Conservation (phyloP, 2,329 filamentous ascomycete genomes). For the Clonostachys sp. region DNA sequence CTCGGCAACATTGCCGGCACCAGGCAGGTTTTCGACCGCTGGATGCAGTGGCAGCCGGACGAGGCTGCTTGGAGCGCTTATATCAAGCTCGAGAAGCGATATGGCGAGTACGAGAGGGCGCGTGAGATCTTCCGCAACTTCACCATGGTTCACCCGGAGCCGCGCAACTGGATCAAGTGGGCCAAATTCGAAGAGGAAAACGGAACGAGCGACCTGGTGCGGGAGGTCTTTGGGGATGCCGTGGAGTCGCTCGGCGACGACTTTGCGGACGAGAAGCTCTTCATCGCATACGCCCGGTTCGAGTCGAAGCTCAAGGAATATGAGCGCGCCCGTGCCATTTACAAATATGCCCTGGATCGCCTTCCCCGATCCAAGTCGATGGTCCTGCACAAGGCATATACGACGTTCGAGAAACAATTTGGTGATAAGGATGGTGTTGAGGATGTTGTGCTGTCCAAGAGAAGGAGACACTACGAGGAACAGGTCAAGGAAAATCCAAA, state of each 20-base stretch:
- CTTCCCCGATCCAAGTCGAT: constrained; percentile 83
- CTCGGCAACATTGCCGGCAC: constrained; percentile 90
- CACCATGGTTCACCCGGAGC: constrained; percentile 88
- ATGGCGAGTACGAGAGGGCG: constrained; percentile 87
- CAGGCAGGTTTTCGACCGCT: constrained; percentile 90
- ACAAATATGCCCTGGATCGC: constrained; percentile 92
- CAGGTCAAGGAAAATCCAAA: constrained; percentile 90
- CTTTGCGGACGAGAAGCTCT: constrained; percentile 92
- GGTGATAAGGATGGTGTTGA: constrained; percentile 91
- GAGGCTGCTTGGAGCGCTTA: constrained; percentile 94
- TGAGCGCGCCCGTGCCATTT: constrained; percentile 89
- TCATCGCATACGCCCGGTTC: constrained; percentile 92
- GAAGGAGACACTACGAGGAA: constrained; percentile 89
- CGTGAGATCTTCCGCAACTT: constrained; percentile 86
- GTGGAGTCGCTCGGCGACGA: constrained; percentile 90
- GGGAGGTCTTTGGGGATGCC: constrained; percentile 85
- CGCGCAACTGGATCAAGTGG: constrained; percentile 98
- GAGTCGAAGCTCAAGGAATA: constrained; percentile 94
- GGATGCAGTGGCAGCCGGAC: constrained; percentile 98
- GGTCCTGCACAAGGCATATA: constrained; percentile 87
- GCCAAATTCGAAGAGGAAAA: constrained; percentile 94
- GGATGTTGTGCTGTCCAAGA: constrained; percentile 91
- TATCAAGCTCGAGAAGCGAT: constrained; percentile 95
- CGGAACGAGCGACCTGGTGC: constrained; percentile 84
- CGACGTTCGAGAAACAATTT: constrained; percentile 97